Conservation (phyloP, 1,139 yeast species). For the Pichia sp. region DNA sequence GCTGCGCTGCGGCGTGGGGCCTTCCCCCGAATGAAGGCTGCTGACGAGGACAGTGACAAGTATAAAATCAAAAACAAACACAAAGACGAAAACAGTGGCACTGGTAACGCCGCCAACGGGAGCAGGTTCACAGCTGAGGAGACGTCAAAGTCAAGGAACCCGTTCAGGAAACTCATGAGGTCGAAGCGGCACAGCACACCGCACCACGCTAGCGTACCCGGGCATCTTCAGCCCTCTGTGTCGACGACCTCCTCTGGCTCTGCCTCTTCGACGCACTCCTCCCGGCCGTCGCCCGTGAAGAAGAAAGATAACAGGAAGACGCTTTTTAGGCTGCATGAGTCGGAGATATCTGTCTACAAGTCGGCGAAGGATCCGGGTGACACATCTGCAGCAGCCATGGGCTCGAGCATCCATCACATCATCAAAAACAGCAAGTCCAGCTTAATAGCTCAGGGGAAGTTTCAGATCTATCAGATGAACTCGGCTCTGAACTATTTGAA, state of each 20-base stretch:
- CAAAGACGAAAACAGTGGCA: neutral
- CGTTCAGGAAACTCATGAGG: slow-evolving; percentile 1
- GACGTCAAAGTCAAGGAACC: neutral
- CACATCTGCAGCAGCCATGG: neutral
- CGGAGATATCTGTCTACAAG: slow-evolving; percentile 20
- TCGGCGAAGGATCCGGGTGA: neutral
- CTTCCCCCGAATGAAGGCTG: neutral
- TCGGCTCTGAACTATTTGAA: slow-evolving; percentile 38
- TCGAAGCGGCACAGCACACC: neutral
- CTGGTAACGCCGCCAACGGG: too few species aligned
- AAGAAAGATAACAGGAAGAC: slow-evolving; percentile 4
- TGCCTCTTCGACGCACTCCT: neutral
- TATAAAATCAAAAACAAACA: neutral
- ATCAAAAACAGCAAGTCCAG: slow-evolving; percentile 24
- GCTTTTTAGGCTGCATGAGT: slow-evolving; percentile 14
- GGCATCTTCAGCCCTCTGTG: neutral
- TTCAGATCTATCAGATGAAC: slow-evolving; percentile 62
- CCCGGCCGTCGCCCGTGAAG: neutral
- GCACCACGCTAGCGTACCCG: neutral
- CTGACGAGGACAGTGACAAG: neutral
- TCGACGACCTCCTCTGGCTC: neutral
- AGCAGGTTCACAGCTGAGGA: neutral
- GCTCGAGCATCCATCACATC: slow-evolving; percentile 1
- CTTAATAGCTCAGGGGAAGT: slow-evolving; percentile 55
- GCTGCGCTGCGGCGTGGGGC: neutral